Conservation (phyloP, 2,329 filamentous ascomycete genomes). For the Orbilia oligospora region DNA sequence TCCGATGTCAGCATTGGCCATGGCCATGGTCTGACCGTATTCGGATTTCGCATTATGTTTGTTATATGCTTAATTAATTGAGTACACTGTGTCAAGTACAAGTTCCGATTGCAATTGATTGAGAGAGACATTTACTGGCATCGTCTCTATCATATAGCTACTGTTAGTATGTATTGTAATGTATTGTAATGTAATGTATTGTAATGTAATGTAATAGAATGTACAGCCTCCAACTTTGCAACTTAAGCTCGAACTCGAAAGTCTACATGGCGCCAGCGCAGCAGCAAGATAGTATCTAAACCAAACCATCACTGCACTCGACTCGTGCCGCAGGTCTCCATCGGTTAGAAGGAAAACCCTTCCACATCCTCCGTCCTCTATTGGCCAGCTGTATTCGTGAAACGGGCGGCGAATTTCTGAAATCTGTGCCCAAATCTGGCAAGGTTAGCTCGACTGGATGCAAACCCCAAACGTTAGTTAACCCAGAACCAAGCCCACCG, state of each 20-base stretch:
- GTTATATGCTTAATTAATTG: neutral
- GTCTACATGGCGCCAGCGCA: neutral
- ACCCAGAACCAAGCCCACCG: too few relatives aligned
- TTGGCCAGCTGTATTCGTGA: slow-evolving; percentile 3
- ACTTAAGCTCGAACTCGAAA: neutral
- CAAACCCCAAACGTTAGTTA: too few relatives aligned
- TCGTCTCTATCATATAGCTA: too few relatives aligned
- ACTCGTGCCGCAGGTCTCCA: neutral
- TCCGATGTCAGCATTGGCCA: slow-evolving; percentile 18
- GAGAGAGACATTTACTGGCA: too few relatives aligned
- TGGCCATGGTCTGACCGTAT: too few relatives aligned
- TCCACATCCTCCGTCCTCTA: neutral
- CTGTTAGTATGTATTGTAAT: too few relatives aligned
- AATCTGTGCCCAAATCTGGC: slow-evolving; percentile 39
- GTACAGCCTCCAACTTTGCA: neutral
- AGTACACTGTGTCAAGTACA: slow-evolving; percentile 30
- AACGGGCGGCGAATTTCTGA: slow-evolving; percentile 23
- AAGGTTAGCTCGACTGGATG: slow-evolving; percentile 18
- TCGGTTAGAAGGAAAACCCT: neutral
- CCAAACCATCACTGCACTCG: too few relatives aligned
- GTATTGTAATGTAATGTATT: too few relatives aligned
- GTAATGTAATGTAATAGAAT: too few relatives aligned
- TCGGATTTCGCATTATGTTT: slow-evolving; percentile 14
- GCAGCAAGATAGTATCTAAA: neutral
- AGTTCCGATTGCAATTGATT: neutral